These are phyloP conservation scores for Hypoxylon lenormandii DNA, from an alignment of 495 filamentous ascomycete species.

Conservation along the genomic window DNA sequence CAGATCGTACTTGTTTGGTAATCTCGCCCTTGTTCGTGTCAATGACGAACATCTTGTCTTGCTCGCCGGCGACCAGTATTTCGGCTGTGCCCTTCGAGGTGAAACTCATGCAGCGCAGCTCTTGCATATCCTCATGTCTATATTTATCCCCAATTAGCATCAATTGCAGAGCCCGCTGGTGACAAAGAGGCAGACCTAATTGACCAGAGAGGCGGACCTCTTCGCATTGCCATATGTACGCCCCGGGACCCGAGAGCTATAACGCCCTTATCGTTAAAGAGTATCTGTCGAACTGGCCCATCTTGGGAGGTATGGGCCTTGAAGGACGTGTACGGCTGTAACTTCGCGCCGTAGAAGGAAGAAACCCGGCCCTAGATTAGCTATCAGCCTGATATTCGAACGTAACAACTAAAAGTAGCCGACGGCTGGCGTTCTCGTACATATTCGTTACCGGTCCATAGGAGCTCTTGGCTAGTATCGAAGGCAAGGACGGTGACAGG, in stretches of 20 bases:
- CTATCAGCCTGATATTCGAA: background rate
- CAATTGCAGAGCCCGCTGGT: background rate
- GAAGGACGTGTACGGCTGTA: slow-evolving; percentile 78
- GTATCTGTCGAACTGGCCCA: slow-evolving; percentile 78
- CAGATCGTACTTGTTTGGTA: slow-evolving; percentile 69
- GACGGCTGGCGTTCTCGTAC: slow-evolving; percentile 62
- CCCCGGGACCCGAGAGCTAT: slow-evolving; percentile 80
- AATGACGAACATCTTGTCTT: slow-evolving; percentile 87
- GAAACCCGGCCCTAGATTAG: slow-evolving; percentile 78
- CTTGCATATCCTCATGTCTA: slow-evolving; percentile 78
- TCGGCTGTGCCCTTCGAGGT: slow-evolving; percentile 83
- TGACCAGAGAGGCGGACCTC: slow-evolving; percentile 88
- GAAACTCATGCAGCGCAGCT: slow-evolving; percentile 92
- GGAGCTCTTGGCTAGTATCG: slow-evolving; percentile 84
- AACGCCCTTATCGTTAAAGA: slow-evolving; percentile 87
- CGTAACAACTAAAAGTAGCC: slow-evolving; percentile 2
- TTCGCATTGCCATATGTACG: slow-evolving; percentile 84
- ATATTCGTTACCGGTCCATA: slow-evolving; percentile 92
- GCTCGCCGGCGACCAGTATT: slow-evolving; percentile 86
- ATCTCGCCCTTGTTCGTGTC: slow-evolving; percentile 88
- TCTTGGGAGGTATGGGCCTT: slow-evolving; percentile 74
- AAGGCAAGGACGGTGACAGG: slow-evolving; percentile 81
- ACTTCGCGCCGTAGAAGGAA: slow-evolving; percentile 84
- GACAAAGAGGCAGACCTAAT: slow-evolving; percentile 60
- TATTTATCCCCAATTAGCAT: slow-evolving; percentile 25